A percentile compares a stretch with the other conserved stretches of the same genome.
Conservation (phyloP, 2,329 filamentous ascomycete genomes). For the Colletotrichum sp. region DNA sequence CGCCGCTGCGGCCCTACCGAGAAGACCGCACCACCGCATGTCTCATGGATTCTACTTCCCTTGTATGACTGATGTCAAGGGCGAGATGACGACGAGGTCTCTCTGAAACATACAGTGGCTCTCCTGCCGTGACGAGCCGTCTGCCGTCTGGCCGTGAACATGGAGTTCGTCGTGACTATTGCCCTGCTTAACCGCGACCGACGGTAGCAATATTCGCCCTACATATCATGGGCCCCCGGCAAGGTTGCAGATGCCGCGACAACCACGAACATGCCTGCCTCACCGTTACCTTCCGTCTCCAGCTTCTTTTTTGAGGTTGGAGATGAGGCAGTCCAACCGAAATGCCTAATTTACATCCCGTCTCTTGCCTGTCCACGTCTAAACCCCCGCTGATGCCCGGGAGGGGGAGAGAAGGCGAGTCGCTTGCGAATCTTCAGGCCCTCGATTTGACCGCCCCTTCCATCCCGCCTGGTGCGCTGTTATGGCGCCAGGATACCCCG, state of each 20-base stretch:
- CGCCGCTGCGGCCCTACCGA: not conserved
- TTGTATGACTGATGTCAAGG: not conserved
- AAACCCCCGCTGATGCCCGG: not conserved
- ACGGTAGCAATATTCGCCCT: not conserved
- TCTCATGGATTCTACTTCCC: not conserved
- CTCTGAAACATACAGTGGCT: not conserved
- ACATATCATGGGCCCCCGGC: not conserved
- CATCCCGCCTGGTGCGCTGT: not conserved
- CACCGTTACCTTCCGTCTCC: not conserved
- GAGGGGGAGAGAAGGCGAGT: not conserved
- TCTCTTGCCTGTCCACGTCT: not conserved
- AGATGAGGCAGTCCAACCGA: not conserved
- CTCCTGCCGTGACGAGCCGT: not conserved
- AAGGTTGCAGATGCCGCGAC: not conserved
- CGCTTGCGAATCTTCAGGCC: not conserved
- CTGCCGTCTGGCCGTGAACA: not conserved
- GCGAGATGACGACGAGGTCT: not conserved
- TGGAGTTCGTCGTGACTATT: not conserved
- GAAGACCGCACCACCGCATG: not conserved
- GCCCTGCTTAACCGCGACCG: not conserved
- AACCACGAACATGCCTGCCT: not conserved
- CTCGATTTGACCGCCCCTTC: not conserved
- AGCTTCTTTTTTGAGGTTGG: not conserved
- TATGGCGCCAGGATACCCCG: constrained; percentile 5
- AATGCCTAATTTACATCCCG: not conserved